Evolutionary conservation across 208 protist genomes (phyloP).

Genomic region (Trypanosoma scelopori): DNA sequence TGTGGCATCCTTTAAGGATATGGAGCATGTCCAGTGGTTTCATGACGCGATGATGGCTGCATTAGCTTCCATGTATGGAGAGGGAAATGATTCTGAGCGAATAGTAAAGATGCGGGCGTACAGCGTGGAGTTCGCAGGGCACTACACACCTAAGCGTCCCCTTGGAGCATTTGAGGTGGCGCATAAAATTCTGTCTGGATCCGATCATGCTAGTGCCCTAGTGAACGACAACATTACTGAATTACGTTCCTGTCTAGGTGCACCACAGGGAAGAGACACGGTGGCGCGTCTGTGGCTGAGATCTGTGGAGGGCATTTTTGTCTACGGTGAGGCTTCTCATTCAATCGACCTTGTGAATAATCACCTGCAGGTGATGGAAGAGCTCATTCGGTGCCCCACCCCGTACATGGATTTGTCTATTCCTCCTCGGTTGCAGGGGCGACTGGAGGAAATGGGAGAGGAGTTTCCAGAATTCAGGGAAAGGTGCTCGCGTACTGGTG

Average conservation of each 20-base stretch:
- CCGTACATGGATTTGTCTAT: slow-evolving; percentile 14
- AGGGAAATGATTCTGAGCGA: slow-evolving; percentile 27
- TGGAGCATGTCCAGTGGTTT: slow-evolving; percentile 16
- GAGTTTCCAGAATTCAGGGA: slow-evolving; percentile 12
- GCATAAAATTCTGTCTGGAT: slow-evolving; percentile 7
- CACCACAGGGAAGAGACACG: slow-evolving; percentile 21
- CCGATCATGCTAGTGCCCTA: not conserved
- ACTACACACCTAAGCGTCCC: not conserved
- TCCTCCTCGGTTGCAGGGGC: slow-evolving; percentile 11
- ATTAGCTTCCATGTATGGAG: slow-evolving; percentile 35
- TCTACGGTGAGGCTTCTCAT: not conserved
- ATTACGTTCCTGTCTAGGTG: slow-evolving; percentile 22
- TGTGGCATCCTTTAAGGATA: slow-evolving; percentile 16
- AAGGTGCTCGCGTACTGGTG: slow-evolving; percentile 8
- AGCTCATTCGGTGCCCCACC: slow-evolving; percentile 24
- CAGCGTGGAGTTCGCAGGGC: slow-evolving; percentile 29
- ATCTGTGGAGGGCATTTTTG: not conserved
- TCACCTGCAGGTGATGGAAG: slow-evolving; percentile 29
- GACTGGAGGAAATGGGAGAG: slow-evolving; percentile 7
- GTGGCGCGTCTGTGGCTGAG: slow-evolving; percentile 21
- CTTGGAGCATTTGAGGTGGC: not conserved
- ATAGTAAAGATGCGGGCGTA: slow-evolving; percentile 33
- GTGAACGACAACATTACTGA: slow-evolving; percentile 7
- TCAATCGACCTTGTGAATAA: not conserved
- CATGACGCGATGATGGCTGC: slow-evolving; percentile 26